Conservation (phyloP, 176 grass and related monocot species). For the Cenchrus fungigraminus region DNA sequence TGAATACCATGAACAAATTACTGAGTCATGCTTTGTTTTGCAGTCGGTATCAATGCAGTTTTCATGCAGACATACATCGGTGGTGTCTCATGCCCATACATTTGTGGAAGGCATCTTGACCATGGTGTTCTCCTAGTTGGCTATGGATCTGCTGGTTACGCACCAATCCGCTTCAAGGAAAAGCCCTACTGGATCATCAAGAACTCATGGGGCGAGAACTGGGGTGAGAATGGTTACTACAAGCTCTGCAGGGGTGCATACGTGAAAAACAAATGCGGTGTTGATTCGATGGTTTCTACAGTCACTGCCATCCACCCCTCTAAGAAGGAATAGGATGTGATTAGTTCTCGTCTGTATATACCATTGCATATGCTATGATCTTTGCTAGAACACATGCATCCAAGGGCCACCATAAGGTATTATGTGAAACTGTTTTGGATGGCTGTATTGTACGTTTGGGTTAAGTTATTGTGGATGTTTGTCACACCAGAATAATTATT, state of each 20-base stretch:
- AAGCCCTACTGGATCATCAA: conserved; percentile 97
- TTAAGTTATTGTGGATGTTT: conserved; percentile 1
- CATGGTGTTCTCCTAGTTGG: conserved; percentile 87
- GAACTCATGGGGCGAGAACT: conserved; percentile 89
- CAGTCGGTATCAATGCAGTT: conserved; percentile 81
- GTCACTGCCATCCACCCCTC: conserved; percentile 62
- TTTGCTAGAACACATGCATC: neutral
- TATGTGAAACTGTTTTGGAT: conserved; percentile 18
- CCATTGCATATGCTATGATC: neutral
- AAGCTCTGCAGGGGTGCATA: conserved; percentile 74
- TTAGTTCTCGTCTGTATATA: neutral
- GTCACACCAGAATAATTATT: neutral
- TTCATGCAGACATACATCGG: conserved; percentile 97
- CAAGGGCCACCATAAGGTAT: conserved; percentile 9
- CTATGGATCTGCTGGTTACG: conserved; percentile 70
- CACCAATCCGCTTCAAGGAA: conserved; percentile 82
- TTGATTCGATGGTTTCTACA: conserved; percentile 81
- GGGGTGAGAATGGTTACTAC: conserved; percentile 85
- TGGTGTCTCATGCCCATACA: conserved; percentile 81
- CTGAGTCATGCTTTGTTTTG: conserved; percentile 42
- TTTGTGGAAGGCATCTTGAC: conserved; percentile 82
- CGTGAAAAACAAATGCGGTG: conserved; percentile 59
- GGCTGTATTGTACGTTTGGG: conserved; percentile 7
- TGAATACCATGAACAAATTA: neutral
- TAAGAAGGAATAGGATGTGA: conserved; percentile 42